These are phyloP conservation scores for Fusarium xyrophilum DNA, from an alignment of 2,329 filamentous ascomycete species.

Conservation along the genomic window DNA sequence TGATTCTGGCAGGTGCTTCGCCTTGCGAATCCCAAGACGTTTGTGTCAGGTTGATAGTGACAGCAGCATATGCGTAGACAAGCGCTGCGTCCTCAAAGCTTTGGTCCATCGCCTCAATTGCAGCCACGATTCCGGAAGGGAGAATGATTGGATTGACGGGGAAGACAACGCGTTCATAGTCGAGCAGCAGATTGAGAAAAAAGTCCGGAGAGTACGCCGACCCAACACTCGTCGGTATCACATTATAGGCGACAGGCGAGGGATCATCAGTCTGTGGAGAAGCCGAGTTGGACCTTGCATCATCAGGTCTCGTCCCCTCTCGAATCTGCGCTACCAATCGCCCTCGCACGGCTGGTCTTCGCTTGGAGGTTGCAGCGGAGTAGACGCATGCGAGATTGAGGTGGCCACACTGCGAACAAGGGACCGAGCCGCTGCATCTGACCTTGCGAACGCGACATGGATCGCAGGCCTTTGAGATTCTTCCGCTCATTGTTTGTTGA, in stretches of 20 bases:
- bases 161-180: slow-evolving; percentile 48
- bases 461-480: slow-evolving; percentile 46
- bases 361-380: slow-evolving; percentile 44
- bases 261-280: slow-evolving; percentile 17
- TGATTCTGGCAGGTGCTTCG: slow-evolving; percentile 44
- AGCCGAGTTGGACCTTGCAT: slow-evolving; percentile 22
- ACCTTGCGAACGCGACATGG: slow-evolving; percentile 51
- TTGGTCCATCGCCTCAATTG: slow-evolving; percentile 46
- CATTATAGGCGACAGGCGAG: neutral
- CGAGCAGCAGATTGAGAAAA: slow-evolving; percentile 45
- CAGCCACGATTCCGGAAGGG: slow-evolving; percentile 41
- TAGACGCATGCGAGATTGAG: slow-evolving; percentile 47
- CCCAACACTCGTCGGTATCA: slow-evolving; percentile 8
- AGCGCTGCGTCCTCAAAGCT: slow-evolving; percentile 47
- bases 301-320: slow-evolving; percentile 31
- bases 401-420: slow-evolving; percentile 49
- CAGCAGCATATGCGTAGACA: slow-evolving; percentile 47
- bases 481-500: slow-evolving; percentile 4
- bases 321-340: slow-evolving; percentile 48
- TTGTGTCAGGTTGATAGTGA: slow-evolving; percentile 48
- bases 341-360: slow-evolving; percentile 46
- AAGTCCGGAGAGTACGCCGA: slow-evolving; percentile 42
- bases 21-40: slow-evolving; percentile 42
- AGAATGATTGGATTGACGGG: slow-evolving; percentile 48
- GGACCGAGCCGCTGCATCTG: slow-evolving; percentile 44